Evolutionary conservation across 1,139 yeast genomes (phyloP), one percentile per base, ranked within the genome.

Genomic region (Nakaseomyces kungkrabaensis): DNA sequence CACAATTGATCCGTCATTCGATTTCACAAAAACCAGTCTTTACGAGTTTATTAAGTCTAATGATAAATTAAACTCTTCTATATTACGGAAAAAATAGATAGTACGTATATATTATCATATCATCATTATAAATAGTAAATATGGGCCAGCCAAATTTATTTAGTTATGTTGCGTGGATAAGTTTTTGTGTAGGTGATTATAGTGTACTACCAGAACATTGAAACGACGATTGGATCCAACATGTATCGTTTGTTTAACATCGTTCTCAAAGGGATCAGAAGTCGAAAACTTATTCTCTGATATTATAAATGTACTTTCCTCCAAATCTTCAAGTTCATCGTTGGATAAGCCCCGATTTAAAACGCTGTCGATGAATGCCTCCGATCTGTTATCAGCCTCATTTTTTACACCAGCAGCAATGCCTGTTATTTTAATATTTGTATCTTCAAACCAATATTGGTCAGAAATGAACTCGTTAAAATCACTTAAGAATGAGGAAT

Each of bases 21-120:
- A 72, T 26, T 92, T 92, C 63, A 67, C 71, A 24, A 70, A 74
- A 3, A 88, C 97, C 0, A 74, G 75, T 53, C 71, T 90, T 48
- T 88, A 88, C 0, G 68, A 70, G 46, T 67, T 76, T 62, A 79
- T 81, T 57, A 70, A 68, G 51, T 68, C 71, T 9, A 78, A 78
- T 57, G 81, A 78, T 53, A 76, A 72, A 42, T 48, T 63, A 13
- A 65, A 62, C 50, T 69, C 63, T 44, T 63, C 62, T 46, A 68
- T 48, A 57, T 63, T 54, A 60, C 55, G 66, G 27, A 41, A 41
- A 43, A 27, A 25, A 13, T 32, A 27, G 10, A 26, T 31, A 3
- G 31, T 29, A 17, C 22, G 22, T 17, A 17, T 17, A 17, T 17
- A 17, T 17, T 17, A 17, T 17, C 22, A 17, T 17, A 17, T 17